Conservation (phyloP, 2,329 filamentous ascomycete genomes). For the Aaosphaeria arxii region DNA sequence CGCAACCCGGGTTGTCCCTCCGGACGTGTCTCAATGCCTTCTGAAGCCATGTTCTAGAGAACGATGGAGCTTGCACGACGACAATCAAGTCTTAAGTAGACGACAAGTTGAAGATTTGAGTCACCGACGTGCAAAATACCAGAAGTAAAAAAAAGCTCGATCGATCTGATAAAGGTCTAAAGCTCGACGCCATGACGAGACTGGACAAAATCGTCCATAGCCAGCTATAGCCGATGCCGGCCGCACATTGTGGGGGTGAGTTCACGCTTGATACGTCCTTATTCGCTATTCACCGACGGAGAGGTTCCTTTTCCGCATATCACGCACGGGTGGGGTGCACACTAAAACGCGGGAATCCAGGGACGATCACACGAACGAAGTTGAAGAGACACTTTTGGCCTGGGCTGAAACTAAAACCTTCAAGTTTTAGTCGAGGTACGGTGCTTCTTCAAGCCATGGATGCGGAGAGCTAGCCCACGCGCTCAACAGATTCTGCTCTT, state of each 20-base stretch:
- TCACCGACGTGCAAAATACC: neutral
- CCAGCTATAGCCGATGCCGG: conserved; percentile 9
- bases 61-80: neutral
- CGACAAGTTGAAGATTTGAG: neutral
- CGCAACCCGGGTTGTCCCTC: conserved; percentile 1
- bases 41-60: conserved; percentile 18
- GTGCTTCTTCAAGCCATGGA: too few relatives aligned
- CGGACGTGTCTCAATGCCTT: conserved; percentile 9
- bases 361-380: too few relatives aligned
- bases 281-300: conserved; percentile 4
- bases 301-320: too few relatives aligned
- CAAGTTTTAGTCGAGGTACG: too few relatives aligned
- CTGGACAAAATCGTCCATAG: neutral
- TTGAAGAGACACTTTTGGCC: too few relatives aligned
- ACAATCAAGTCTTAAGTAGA: neutral
- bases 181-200: neutral
- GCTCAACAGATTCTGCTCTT: too few relatives aligned
- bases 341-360: too few relatives aligned
- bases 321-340: too few relatives aligned
- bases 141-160: neutral
- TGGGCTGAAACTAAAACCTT: too few relatives aligned
- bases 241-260: neutral
- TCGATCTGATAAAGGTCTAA: neutral
- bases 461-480: too few relatives aligned
- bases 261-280: neutral